Percentiles rank a stretch among this genome's conserved stretches.
Evolutionary conservation across 1,284 basidiomycete genomes (phyloP).

Genomic region (Pholiota adiposa): DNA sequence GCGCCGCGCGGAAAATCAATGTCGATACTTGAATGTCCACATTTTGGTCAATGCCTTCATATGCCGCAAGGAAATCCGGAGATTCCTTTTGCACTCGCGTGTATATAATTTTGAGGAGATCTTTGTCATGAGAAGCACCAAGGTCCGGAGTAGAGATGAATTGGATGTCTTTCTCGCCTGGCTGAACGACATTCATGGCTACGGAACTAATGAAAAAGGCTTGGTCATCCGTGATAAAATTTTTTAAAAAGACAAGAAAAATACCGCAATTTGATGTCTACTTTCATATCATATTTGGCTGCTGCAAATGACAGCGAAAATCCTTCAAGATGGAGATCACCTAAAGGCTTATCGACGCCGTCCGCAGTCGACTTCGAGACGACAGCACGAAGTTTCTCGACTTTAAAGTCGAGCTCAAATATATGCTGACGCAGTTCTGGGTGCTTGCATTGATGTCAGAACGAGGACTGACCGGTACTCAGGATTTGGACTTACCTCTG

Average conservation of each 20-base stretch:
- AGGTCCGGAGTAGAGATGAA: slow-evolving; percentile 77
- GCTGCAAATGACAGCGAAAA: slow-evolving; percentile 81
- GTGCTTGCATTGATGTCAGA: slow-evolving; percentile 23
- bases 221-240: background rate
- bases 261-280: slow-evolving; percentile 74
- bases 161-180: slow-evolving; percentile 58
- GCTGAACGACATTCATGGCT: slow-evolving; percentile 73
- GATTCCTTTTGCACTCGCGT: slow-evolving; percentile 82
- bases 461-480: background rate
- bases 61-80: slow-evolving; percentile 84
- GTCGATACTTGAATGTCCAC: slow-evolving; percentile 93
- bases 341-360: slow-evolving; percentile 74
- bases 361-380: slow-evolving; percentile 73
- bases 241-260: slow-evolving; percentile 8
- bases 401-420: slow-evolving; percentile 90
- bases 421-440: slow-evolving; percentile 77
- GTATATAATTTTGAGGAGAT: slow-evolving; percentile 89
- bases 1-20: slow-evolving; percentile 88
- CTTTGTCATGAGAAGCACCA: slow-evolving; percentile 54
- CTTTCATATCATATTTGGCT: slow-evolving; percentile 87
- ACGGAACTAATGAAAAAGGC: slow-evolving; percentile 53
- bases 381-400: slow-evolving; percentile 86
- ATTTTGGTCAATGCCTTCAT: slow-evolving; percentile 89
- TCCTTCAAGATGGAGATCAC: slow-evolving; percentile 80
- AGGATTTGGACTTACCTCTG: slow-evolving; percentile 50